phyloP scores from a whole-genome alignment of 2,329 filamentous ascomycete genomes.

The Aspergillus japonicus region DNA sequence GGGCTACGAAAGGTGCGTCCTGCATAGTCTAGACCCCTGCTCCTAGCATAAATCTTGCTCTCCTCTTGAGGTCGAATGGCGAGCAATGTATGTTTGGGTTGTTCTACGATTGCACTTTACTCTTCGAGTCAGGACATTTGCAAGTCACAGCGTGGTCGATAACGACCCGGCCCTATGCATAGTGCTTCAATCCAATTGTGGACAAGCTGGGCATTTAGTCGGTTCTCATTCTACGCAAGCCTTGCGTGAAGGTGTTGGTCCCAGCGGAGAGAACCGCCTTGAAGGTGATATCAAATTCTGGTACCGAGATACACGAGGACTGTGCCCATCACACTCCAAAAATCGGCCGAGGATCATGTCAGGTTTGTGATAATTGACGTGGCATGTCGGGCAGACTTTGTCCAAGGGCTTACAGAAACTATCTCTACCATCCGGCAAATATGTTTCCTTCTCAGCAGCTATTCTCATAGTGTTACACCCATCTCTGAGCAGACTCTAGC shows the following conservation, averaged over 20 bases:
- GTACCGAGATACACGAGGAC: slow-evolving; percentile 15
- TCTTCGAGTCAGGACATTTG: background rate
- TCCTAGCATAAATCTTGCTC: background rate
- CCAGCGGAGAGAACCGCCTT: background rate
- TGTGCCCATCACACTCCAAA: slow-evolving; percentile 16
- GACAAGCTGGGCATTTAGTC: background rate
- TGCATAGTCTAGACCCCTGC: background rate
- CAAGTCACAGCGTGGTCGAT: background rate
- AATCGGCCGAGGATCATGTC: slow-evolving; percentile 1
- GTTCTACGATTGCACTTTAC: background rate
- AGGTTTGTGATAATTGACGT: slow-evolving; percentile 18
- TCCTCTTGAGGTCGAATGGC: background rate
- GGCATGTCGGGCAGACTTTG: slow-evolving; percentile 11
- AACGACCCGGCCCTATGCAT: background rate
- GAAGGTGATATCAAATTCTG: slow-evolving; percentile 1
- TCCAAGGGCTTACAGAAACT: background rate
- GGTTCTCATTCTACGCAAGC: background rate
- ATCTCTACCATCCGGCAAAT: background rate
- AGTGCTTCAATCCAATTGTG: background rate
- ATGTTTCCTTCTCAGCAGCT: background rate
- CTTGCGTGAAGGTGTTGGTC: background rate
- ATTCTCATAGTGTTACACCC: background rate
- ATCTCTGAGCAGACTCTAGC: background rate
- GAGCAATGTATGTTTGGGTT: background rate
- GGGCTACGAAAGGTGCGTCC: slow-evolving; percentile 9